Conservation (phyloP, 1,284 basidiomycete species). For the Bjerkandera adusta region DNA sequence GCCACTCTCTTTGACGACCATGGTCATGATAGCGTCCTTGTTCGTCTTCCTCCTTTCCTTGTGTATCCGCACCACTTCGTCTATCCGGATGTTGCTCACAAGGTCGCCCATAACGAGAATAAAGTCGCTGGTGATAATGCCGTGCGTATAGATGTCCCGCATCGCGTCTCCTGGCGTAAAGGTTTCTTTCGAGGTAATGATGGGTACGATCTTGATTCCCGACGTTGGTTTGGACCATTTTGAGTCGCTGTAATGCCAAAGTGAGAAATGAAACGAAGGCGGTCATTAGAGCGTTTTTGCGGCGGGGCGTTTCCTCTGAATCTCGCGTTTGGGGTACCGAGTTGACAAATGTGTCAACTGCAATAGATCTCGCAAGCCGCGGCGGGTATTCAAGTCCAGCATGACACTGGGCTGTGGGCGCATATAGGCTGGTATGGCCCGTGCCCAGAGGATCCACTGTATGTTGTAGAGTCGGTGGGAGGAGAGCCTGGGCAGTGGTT, state of each 20-base stretch:
- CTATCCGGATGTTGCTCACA: slow-evolving; percentile 91
- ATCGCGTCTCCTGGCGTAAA: slow-evolving; percentile 94
- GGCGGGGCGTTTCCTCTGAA: too few species aligned
- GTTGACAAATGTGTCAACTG: too few species aligned
- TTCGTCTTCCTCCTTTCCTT: slow-evolving; percentile 85
- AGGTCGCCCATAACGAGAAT: slow-evolving; percentile 93
- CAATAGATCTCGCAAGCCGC: background rate
- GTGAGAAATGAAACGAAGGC: slow-evolving; percentile 9
- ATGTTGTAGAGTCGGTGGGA: too few species aligned
- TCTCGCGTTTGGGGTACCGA: too few species aligned
- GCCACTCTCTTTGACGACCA: slow-evolving; percentile 84
- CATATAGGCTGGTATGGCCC: too few species aligned
- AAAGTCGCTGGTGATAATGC: slow-evolving; percentile 91
- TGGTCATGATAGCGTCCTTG: slow-evolving; percentile 96
- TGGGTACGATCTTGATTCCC: slow-evolving; percentile 84
- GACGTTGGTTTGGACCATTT: slow-evolving; percentile 77
- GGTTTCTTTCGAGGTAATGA: slow-evolving; percentile 85
- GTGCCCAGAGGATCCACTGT: slow-evolving; percentile 14
- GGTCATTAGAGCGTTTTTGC: slow-evolving; percentile 3
- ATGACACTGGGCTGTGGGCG: too few species aligned
- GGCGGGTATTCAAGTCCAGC: too few species aligned
- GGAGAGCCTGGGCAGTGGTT: too few species aligned
- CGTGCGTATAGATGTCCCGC: slow-evolving; percentile 93
- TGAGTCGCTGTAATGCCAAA: slow-evolving; percentile 50
- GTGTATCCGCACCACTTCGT: slow-evolving; percentile 86